A percentile compares a stretch with the other conserved stretches of the same genome.
Evolutionary conservation across 2,329 filamentous ascomycete genomes (phyloP).

Genomic region (Diplodia sapinea): DNA sequence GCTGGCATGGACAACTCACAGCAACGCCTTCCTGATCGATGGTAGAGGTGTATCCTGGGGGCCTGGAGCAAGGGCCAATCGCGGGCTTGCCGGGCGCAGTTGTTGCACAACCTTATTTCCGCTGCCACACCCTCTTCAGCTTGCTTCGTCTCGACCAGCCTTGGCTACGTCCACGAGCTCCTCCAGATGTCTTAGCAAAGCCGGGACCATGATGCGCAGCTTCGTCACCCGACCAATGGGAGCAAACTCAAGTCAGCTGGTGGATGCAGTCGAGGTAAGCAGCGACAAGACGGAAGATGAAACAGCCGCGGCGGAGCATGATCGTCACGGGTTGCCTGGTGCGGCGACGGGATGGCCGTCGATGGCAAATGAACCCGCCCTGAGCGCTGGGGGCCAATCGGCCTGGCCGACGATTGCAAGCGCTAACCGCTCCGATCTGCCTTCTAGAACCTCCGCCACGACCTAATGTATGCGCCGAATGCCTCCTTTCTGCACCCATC

Average conservation of each 20-base stretch:
- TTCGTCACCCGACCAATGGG: neutral
- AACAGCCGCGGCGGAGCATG: conserved; percentile 7
- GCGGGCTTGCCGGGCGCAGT: conserved; percentile 8
- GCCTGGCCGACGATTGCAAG: neutral
- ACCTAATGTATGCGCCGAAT: neutral
- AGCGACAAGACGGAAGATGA: conserved; percentile 5
- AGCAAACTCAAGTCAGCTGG: neutral
- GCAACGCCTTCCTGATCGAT: neutral
- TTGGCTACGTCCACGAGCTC: neutral
- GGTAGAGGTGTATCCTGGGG: neutral
- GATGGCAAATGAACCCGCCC: conserved; percentile 18
- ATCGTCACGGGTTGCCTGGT: neutral
- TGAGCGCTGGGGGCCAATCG: conserved; percentile 3
- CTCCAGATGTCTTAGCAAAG: neutral
- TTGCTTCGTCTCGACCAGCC: neutral
- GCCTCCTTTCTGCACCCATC: neutral
- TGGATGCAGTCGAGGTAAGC: conserved; percentile 1
- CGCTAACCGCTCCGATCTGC: conserved; percentile 5
- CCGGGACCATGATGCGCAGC: neutral
- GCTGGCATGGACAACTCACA: neutral
- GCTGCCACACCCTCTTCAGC: neutral
- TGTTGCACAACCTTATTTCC: conserved; percentile 23
- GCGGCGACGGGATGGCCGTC: conserved; percentile 16
- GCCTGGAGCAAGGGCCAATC: conserved; percentile 2
- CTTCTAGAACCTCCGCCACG: conserved; percentile 13